Conservation (phyloP, 441 rosid genomes). For the Gossypium davidsonii region DNA sequence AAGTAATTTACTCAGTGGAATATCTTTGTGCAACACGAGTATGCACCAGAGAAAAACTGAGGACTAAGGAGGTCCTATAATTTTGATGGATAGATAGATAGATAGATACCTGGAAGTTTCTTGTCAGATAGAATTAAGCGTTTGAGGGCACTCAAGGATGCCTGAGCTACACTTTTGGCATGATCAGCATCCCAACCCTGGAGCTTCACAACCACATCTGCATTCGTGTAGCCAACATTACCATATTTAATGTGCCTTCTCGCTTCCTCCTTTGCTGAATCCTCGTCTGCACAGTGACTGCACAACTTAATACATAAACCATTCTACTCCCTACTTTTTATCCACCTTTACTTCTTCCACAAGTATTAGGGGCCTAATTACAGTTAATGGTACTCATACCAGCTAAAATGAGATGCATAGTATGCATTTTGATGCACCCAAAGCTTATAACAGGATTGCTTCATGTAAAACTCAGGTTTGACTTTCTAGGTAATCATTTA, state of each 20-base stretch:
- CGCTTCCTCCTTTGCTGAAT: constrained; percentile 75
- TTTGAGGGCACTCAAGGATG: constrained; percentile 79
- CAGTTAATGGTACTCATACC: background rate
- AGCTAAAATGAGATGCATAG: background rate
- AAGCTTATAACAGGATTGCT: background rate
- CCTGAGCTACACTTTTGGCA: constrained; percentile 77
- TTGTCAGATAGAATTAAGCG: constrained; percentile 67
- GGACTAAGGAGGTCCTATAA: background rate
- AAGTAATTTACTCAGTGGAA: background rate
- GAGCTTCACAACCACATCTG: constrained; percentile 83
- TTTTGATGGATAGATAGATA: background rate
- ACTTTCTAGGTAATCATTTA: background rate
- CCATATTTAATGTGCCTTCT: constrained; percentile 45
- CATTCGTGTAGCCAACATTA: constrained; percentile 62
- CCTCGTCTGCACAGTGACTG: constrained; percentile 44
- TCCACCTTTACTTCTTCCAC: background rate
- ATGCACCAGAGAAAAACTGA: too few species aligned
- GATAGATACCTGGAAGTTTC: constrained; percentile 60
- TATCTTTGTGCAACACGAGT: too few species aligned
- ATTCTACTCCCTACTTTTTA: background rate
- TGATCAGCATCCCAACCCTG: constrained; percentile 76
- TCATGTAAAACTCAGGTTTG: background rate
- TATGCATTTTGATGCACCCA: background rate
- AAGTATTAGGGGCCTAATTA: background rate
- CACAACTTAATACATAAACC: background rate